phyloP scores from a whole-genome alignment of 2,329 filamentous ascomycete genomes.

The Ascochyta fabae region DNA sequence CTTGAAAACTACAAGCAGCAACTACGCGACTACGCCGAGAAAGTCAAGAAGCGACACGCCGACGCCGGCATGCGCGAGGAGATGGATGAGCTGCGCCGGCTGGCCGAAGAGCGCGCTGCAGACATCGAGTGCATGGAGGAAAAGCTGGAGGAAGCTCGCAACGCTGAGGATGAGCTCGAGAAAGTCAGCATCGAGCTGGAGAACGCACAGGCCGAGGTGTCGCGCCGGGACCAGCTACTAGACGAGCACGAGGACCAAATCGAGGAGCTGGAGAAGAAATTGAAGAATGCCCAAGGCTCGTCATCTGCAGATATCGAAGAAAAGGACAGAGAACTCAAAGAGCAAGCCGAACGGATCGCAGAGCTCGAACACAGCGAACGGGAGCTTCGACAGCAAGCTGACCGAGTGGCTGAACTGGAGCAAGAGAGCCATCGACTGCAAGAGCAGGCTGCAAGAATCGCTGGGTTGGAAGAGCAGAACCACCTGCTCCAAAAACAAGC shows the following conservation, averaged over 20 bases:
- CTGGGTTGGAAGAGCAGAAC: conserved; percentile 37
- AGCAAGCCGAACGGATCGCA: conserved; percentile 40
- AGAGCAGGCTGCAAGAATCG: conserved; percentile 38
- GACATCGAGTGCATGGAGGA: conserved; percentile 46
- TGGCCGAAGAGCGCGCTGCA: conserved; percentile 52
- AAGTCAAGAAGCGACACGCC: conserved; percentile 75
- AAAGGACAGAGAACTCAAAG: conserved; percentile 37
- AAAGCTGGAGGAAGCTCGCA: conserved; percentile 41
- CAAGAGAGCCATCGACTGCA: conserved; percentile 41
- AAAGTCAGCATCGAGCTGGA: conserved; percentile 45
- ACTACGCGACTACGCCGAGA: conserved; percentile 81
- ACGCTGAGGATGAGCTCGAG: conserved; percentile 45
- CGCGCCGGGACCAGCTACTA: conserved; percentile 42
- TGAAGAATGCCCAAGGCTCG: conserved; percentile 39
- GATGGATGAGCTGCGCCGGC: conserved; percentile 56
- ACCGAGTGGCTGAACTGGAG: conserved; percentile 27
- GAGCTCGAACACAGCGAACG: conserved; percentile 24
- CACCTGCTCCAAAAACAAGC: conserved; percentile 27
- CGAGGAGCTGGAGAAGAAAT: conserved; percentile 41
- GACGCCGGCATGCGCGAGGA: conserved; percentile 73
- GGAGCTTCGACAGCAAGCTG: conserved; percentile 8
- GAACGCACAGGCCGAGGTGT: conserved; percentile 43
- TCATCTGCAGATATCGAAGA: conserved; percentile 38
- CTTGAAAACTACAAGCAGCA: conserved; percentile 84
- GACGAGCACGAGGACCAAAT: conserved; percentile 50